Base-by-base conservation (phyloP, 495 filamentous ascomycete genomes). In the Hypoxylon intermedium region DNA sequence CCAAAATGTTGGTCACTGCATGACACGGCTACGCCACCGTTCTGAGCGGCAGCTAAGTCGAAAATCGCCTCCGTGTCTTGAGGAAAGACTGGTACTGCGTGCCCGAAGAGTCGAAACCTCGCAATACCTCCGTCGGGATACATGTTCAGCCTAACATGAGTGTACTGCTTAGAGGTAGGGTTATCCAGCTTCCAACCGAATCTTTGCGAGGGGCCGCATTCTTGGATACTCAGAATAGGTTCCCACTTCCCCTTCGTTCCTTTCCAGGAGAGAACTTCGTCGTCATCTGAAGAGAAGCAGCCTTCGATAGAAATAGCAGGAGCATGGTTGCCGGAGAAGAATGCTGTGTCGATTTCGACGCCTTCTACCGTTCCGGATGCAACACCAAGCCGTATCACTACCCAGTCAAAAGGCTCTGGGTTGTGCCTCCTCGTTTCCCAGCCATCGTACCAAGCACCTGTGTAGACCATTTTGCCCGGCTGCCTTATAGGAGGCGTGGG, bases 351-450 rank as follows among this genome's bases (percentile, higher is more conserved):
- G 54, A 96, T 78, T 72, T 96, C 93, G 23, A 96, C 79, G 11
- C 92, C 93, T 49, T 85, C 80, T 16, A 96, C 85, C 1, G 75
- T 81, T 6, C 89, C 92, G 5, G 85, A 89, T 7, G 89, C 83
- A 7, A 93, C 89, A 28, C 93, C 93, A 3, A 96, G 85, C 44
- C 80, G 79, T 44, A 96, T 85, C 30, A 93, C 83, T 1, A 92
- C 91, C 87, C 89, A 96, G 74, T 97, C 93, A 61, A 87, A 91
- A 2, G 85, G 82, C 20, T 84, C 79, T 0, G 81, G 74, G 71
- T 97, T 97, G 77, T 96, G 93, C 42, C 93, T 80, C 12, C 92
- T 83, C 1, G 92, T 96, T 73, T 97, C 93, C 93, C 92, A 97
- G 19, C 92, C 92, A 69, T 97, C 92, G 72, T 92, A 96, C 93